Conservation (phyloP, 768 basidiomycete genomes). For the Pleurotus pulmonarius region DNA sequence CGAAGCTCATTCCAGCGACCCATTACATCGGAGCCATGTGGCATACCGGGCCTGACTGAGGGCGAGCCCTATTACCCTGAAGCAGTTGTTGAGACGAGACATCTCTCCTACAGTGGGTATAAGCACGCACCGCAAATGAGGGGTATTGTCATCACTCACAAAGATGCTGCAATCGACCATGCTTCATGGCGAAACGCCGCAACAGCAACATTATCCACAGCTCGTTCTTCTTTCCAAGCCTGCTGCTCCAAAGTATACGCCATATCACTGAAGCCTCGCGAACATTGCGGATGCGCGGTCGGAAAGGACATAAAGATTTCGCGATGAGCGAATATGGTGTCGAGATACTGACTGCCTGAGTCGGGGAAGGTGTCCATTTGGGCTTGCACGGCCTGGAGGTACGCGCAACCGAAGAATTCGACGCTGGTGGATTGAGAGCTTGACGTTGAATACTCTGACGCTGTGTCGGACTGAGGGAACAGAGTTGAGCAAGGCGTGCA, state of each 20-base stretch:
- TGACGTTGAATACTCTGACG: slow-evolving; percentile 39
- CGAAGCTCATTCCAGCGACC: slow-evolving; percentile 4
- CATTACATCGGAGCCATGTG: slow-evolving; percentile 1
- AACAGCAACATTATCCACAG: slow-evolving; percentile 68
- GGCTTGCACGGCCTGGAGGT: slow-evolving; percentile 55
- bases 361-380: slow-evolving; percentile 53
- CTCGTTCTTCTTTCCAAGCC: slow-evolving; percentile 68
- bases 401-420: slow-evolving; percentile 52
- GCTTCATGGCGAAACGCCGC: slow-evolving; percentile 69
- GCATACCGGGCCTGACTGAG: slow-evolving; percentile 1
- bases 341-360: slow-evolving; percentile 73
- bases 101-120: background rate
- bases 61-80: background rate
- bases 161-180: slow-evolving; percentile 38
- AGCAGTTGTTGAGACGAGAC: slow-evolving; percentile 9
- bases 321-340: slow-evolving; percentile 75
- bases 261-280: slow-evolving; percentile 60
- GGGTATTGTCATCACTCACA: background rate
- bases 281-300: slow-evolving; percentile 56
- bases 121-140: background rate
- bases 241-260: slow-evolving; percentile 60
- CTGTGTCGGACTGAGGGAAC: slow-evolving; percentile 36
- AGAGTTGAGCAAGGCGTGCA: background rate
- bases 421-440: slow-evolving; percentile 24
- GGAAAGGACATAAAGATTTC: slow-evolving; percentile 63